Conservation (phyloP, 1,284 basidiomycete species). For the Tylopilus sp. region DNA sequence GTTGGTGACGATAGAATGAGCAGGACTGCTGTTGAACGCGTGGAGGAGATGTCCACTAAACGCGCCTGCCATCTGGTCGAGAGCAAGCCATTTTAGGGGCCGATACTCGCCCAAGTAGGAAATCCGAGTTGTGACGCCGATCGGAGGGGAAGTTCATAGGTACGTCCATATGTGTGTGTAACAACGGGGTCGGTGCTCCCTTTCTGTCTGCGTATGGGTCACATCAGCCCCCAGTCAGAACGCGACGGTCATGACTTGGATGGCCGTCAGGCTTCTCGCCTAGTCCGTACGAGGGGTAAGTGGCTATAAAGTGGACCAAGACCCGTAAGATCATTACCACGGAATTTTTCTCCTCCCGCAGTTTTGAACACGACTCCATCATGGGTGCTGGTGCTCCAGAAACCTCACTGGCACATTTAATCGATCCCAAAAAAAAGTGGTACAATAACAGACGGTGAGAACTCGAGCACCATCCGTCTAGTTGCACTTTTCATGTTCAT, state of each 20-base stretch:
- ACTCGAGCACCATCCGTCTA: not conserved
- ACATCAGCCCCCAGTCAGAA: no score
- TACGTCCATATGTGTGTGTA: no score
- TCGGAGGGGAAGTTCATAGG: no score
- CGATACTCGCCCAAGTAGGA: no score
- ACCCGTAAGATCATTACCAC: not conserved
- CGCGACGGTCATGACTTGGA: no score
- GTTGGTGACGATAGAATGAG: slow-evolving; percentile 38
- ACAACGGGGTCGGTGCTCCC: no score
- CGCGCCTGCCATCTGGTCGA: slow-evolving; percentile 30
- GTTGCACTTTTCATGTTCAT: not conserved
- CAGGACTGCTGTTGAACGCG: slow-evolving; percentile 19
- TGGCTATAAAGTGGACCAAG: not conserved
- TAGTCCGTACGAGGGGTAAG: no score
- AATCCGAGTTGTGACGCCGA: no score
- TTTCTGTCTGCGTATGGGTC: no score
- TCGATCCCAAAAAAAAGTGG: slow-evolving; percentile 66
- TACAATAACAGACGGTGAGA: slow-evolving; percentile 65
- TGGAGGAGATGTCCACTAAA: slow-evolving; percentile 33
- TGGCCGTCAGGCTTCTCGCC: no score
- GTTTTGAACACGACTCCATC: not conserved
- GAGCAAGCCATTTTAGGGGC: slow-evolving; percentile 11
- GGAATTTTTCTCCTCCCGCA: not conserved
- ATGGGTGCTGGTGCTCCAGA: slow-evolving; percentile 47
- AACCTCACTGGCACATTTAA: slow-evolving; percentile 49